Percentiles rank a stretch among this genome's conserved stretches.
These are phyloP conservation scores for Pyrus pyrifolia DNA, from an alignment of 306 rosid genomes.

Conservation along the genomic window DNA sequence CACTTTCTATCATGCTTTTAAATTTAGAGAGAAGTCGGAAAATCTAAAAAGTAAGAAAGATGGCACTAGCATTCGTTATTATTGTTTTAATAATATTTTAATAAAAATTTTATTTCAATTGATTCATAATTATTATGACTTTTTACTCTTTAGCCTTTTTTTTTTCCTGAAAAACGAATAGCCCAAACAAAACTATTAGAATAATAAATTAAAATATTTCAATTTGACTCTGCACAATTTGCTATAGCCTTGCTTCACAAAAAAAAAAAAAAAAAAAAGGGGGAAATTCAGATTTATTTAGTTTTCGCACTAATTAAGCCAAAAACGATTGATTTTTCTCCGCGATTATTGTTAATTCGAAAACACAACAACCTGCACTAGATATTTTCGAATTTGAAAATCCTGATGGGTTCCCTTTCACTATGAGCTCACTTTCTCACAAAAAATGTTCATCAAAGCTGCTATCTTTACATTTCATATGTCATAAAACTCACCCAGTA, in stretches of 20 bases:
- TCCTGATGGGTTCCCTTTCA: neutral
- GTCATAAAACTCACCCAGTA: neutral
- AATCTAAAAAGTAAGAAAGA: no score
- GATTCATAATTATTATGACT: no score
- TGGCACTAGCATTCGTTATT: no score
- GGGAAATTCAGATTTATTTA: neutral
- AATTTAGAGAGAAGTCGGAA: no score
- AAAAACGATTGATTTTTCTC: constrained; percentile 21
- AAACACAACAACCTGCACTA: constrained; percentile 18
- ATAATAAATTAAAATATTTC: neutral
- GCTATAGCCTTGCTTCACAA: neutral
- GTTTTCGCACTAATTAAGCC: neutral
- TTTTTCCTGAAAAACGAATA: no score
- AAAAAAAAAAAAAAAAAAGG: no score
- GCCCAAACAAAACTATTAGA: neutral
- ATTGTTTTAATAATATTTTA: no score
- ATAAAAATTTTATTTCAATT: no score
- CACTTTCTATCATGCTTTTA: no score
- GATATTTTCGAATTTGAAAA: constrained; percentile 22
- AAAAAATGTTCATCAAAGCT: neutral
- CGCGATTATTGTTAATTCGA: neutral
- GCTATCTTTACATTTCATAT: neutral
- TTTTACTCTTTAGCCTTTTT: no score
- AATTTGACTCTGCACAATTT: neutral
- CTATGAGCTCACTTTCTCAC: constrained; percentile 1